These are phyloP conservation scores for Torulaspora maleeae DNA, from an alignment of 805 yeast genomes.

Conservation along the genomic window DNA sequence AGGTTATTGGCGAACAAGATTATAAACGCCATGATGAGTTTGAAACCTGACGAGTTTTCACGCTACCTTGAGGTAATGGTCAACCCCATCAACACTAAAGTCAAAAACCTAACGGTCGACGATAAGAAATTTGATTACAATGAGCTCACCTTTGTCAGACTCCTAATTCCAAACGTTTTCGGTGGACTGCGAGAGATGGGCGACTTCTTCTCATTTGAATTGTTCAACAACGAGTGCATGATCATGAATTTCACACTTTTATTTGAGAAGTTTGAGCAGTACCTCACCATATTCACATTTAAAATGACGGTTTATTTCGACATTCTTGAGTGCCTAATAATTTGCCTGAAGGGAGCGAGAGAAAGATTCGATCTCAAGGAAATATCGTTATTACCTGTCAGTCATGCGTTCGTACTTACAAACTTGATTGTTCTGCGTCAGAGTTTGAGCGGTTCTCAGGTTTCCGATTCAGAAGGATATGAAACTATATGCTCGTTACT, in stretches of 20 bases:
- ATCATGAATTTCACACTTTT: conserved; percentile 17
- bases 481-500: not conserved
- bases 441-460: not conserved
- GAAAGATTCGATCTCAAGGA: conserved; percentile 3
- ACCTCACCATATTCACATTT: conserved; percentile 4
- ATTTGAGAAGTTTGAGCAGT: conserved; percentile 8
- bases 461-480: not conserved
- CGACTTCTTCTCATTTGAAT: conserved; percentile 8
- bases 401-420: conserved; percentile 2
- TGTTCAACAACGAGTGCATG: conserved; percentile 14
- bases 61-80: conserved; percentile 12
- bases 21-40: conserved; percentile 30
- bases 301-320: conserved; percentile 25
- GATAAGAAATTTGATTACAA: conserved; percentile 9
- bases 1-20: conserved; percentile 38
- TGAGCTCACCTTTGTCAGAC: conserved; percentile 13
- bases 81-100: not conserved
- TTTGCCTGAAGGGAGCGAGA: conserved; percentile 2
- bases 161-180: conserved; percentile 14
- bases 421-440: conserved; percentile 3
- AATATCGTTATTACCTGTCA: not conserved
- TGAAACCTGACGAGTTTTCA: conserved; percentile 20
- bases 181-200: conserved; percentile 8
- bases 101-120: not conserved
- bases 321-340: conserved; percentile 4